Base-by-base conservation (phyloP, 805 yeast genomes). In the Zygoascus tannicola region DNA sequence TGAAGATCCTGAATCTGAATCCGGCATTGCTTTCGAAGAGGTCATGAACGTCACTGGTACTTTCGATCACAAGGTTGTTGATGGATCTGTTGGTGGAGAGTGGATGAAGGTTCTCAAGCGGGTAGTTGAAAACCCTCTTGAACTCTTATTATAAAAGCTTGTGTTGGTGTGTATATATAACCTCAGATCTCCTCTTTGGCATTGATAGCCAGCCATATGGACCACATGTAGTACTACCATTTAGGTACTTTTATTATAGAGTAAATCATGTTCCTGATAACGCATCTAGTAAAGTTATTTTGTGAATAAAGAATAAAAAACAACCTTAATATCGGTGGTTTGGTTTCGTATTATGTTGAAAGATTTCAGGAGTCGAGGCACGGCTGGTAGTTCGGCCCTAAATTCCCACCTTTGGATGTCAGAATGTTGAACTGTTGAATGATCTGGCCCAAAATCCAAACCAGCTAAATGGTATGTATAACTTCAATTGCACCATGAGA, bases 71-170 rank as follows among this genome's bases (percentile, higher is more conserved):
- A 85, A 97, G 74, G 81, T 83, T 49, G 81, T 90, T 51, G 99
- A 92, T 62, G 99, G 99, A 63, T 97, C 97, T 44, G 78, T 82
- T 57, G 99, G 95, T 58, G 99, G 94, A 65, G 97, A 92, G 58
- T 92, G 78, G 76, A 85, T 92, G 74, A 86, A 78, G 69, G 95
- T 86, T 56, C 75, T 92, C 68, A 92, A 92, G 78, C 74, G 74
- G 58, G 80, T 87, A 53, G 67, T 92, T 55, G 99, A 92, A 74
- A 88, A 92, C 74, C 99, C 99, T 61, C 76, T 92, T 64, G 95
- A 87, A 71, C 71, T 92, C 68, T 70, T 92, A 66, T 72, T 92
- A 66, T 90, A 78, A 70, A 26, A 12, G 8, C 26, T 7, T 8
- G 7, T 33, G 30, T 26, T 26, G 30, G 12, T 26, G 10, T 26